Evolutionary conservation across 805 yeast species (phyloP).

Genomic region (Priceomyces melissophilus): DNA sequence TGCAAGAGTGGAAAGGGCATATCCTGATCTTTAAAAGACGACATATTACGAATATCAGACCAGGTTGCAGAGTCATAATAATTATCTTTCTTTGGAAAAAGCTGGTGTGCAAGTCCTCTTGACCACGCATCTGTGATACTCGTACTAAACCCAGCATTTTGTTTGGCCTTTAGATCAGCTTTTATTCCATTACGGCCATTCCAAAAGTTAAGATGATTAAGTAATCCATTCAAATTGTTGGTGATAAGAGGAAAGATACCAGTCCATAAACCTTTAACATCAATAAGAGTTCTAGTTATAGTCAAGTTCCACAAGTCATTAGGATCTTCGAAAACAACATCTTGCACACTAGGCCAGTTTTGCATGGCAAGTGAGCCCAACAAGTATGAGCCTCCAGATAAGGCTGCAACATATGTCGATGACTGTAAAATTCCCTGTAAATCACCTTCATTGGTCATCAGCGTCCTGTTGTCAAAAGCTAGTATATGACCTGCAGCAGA

Average conservation of each 20-base stretch:
- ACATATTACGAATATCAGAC: conserved; percentile 29
- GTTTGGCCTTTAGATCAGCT: conserved; percentile 46
- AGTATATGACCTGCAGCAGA: conserved; percentile 80
- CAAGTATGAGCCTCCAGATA: conserved; percentile 86
- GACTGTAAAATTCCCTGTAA: conserved; percentile 74
- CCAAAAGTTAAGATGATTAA: conserved; percentile 31
- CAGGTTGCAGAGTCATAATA: conserved; percentile 24
- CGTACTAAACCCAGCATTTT: conserved; percentile 61
- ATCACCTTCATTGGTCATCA: conserved; percentile 42
- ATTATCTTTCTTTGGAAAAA: conserved; percentile 33
- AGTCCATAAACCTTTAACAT: conserved; percentile 15
- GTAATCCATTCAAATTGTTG: conserved; percentile 21
- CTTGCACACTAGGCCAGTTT: conserved; percentile 70
- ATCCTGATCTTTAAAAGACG: conserved; percentile 29
- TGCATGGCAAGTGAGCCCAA: conserved; percentile 65
- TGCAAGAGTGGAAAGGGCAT: conserved; percentile 41
- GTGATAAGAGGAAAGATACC: conserved; percentile 18
- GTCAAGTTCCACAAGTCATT: conserved; percentile 36
- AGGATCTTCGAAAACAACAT: conserved; percentile 38
- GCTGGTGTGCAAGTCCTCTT: conserved; percentile 66
- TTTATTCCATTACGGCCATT: conserved; percentile 41
- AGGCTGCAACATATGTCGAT: conserved; percentile 67
- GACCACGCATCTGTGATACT: conserved; percentile 80
- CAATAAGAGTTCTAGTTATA: conserved; percentile 24
- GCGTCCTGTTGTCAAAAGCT: conserved; percentile 73